Conservation (phyloP, 257 asterid genomes). For the Penstemon eatonii region DNA sequence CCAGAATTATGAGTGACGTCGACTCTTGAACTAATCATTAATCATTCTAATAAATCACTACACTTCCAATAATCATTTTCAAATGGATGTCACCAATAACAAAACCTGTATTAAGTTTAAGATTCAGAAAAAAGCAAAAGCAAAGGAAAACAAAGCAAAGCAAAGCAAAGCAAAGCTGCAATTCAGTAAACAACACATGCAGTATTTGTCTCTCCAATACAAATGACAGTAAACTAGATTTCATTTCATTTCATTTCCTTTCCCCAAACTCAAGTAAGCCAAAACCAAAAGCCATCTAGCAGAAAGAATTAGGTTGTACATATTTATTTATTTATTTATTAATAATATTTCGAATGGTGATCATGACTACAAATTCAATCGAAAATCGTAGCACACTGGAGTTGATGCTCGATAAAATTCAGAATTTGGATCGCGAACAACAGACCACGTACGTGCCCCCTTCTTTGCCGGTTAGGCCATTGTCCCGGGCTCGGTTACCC, state of each 20-base stretch:
- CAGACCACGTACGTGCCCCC: constrained; percentile 48
- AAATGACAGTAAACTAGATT: neutral
- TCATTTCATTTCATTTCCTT: neutral
- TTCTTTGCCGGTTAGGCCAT: constrained; percentile 67
- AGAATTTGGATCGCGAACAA: constrained; percentile 42
- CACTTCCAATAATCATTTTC: no score
- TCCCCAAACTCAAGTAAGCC: constrained; percentile 42
- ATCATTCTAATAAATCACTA: no score
- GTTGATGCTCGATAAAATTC: constrained; percentile 67
- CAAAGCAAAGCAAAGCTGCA: constrained; percentile 33
- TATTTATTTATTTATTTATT: neutral
- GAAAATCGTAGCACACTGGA: constrained; percentile 65
- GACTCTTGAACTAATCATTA: no score
- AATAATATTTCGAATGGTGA: constrained; percentile 25
- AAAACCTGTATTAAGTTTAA: neutral
- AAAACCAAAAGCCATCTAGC: constrained; percentile 18
- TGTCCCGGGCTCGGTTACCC: constrained; percentile 53
- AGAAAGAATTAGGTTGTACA: neutral
- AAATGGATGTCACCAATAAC: no score
- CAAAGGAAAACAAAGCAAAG: constrained; percentile 15
- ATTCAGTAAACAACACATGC: constrained; percentile 35
- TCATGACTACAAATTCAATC: constrained; percentile 34
- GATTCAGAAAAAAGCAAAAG: constrained; percentile 43
- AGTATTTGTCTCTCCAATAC: constrained; percentile 25
- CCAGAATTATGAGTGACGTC: no score